Base-by-base conservation (phyloP, 148 eudicot genomes). In the Rhododendron ferrugineum region DNA sequence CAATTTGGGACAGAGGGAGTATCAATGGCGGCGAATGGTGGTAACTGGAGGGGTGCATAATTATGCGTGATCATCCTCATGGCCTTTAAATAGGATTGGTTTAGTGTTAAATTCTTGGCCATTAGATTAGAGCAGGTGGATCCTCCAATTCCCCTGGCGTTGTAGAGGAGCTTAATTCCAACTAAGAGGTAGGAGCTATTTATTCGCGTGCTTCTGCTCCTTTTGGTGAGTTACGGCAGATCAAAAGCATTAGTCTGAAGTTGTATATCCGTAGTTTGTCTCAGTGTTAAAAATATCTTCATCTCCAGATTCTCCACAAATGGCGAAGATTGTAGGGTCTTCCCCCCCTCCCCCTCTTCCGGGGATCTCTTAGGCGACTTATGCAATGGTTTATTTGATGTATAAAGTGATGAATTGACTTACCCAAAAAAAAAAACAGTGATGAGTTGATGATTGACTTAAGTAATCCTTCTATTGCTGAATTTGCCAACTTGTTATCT, bases 301-400 rank as follows among this genome's bases (percentile, higher is more conserved):
- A 13, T 28, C 75, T 70, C n/a, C n/a, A n/a, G n/a, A n/a, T n/a
- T n/a, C n/a, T n/a, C 37, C 20, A 32, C 40, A 30, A 32, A 70
- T 14, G 9, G 75, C 14, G 40, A 70, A 70, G 20, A 70, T 13
- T 70, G 40, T 13, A 30, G 75, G 8, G 4, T n/a, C 26, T 10
- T 64, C 2, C 6, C 1, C 6, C 0, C 7, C 1, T 0, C 11
- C 2, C 0, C 47, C 11, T 9, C 2, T 50, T 22, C 26, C 0
- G 9, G 64, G 64, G 26, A 22, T 58, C 9, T 20, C n/a, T n/a
- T n/a, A 10, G n/a, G 72, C 72, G 13, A 64, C 30, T 62, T 26
- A 64, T 64, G 32, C 9, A 11, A 64, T n/a, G 32, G 72, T 9
- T 64, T n/a, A 0, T n/a, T 26, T 64, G 72, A 64, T 64, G 32